These are phyloP conservation scores for Alternaria hordeiaustralica DNA, from an alignment of 2,329 filamentous ascomycete species.

Conservation along the genomic window DNA sequence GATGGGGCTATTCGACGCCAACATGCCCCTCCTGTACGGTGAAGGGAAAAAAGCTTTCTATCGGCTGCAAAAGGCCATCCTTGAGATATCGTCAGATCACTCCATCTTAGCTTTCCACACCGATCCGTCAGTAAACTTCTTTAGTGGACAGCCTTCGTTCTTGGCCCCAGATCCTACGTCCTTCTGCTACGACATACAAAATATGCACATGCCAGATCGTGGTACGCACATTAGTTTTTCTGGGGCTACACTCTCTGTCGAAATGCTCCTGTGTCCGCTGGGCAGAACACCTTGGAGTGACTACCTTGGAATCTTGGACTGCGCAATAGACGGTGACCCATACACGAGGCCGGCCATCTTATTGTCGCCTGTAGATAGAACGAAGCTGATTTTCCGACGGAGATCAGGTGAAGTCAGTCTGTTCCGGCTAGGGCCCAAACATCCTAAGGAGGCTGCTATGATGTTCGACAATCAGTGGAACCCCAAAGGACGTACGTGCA, in stretches of 20 bases:
- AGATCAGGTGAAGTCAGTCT: background rate
- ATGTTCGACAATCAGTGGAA: background rate
- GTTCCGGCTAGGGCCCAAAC: background rate
- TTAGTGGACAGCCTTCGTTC: background rate
- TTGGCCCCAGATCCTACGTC: background rate
- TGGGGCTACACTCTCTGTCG: background rate
- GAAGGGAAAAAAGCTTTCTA: constrained; percentile 29
- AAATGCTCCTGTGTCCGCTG: background rate
- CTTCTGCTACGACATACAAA: background rate
- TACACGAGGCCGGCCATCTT: background rate
- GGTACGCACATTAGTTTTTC: background rate
- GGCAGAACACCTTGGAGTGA: accelerated
- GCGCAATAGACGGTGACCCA: background rate
- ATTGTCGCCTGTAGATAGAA: background rate
- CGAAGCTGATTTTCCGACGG: background rate
- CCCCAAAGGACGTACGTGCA: background rate
- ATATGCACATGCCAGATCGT: background rate
- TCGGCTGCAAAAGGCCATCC: constrained; percentile 25
- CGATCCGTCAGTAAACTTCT: background rate
- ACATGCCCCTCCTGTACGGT: constrained; percentile 31
- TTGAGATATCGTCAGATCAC: background rate
- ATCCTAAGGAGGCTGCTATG: background rate
- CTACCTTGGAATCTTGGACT: background rate
- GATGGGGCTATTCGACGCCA: constrained; percentile 25
- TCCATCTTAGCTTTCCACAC: background rate